Base-by-base conservation (phyloP, 2,329 filamentous ascomycete genomes). In the Albifimbria verrucaria region DNA sequence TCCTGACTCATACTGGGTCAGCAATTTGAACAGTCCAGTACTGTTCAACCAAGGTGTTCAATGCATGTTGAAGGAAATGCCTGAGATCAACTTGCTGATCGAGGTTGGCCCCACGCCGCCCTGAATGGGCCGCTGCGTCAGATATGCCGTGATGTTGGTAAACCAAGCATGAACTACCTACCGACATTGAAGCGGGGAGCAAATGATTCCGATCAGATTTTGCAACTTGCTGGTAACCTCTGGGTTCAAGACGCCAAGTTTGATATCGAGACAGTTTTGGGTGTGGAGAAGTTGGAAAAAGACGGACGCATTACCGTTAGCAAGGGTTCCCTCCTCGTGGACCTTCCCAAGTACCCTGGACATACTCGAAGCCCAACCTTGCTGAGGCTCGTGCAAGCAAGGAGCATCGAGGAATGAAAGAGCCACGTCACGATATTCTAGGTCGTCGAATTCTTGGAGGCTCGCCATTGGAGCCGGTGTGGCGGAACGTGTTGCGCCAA, bases 401-500 rank as follows among this genome's bases (percentile, higher is more conserved):
- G 12, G 55, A 60, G 47, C 52, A 57, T 51, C 51, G 58, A 9
- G 48, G 47, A 1, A 46, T 48, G 12, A 49, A 49, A 39, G 48
- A 53, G 32, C 53, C 50, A 3, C 50, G 55, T 2, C 51, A 56
- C 9, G 57, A 60, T 28, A 26, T 60, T 3, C 55, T 59, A 9
- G 58, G 58, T 3, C 11, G 6, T 11, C 7, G 24, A 5, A 22
- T 15, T 0, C 49, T 52, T n/a, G 51, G 51, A 20, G 43, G 49
- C 26, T 48, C 54, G 3, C 41, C 41, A 0, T 50, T 52, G 1
- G 42, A 52, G 20, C 56, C 56, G 15, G 49, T 47, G 0, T 59
- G 56, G 56, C 56, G 57, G 11, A 56, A 58, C 52, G 42, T 52
- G 23, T 18, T 59, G 11, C 54, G 57, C 9, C n/a, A 20, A 12